These are phyloP conservation scores for Lyophyllum shimeji DNA, from an alignment of 768 basidiomycete genomes.

Conservation along the genomic window DNA sequence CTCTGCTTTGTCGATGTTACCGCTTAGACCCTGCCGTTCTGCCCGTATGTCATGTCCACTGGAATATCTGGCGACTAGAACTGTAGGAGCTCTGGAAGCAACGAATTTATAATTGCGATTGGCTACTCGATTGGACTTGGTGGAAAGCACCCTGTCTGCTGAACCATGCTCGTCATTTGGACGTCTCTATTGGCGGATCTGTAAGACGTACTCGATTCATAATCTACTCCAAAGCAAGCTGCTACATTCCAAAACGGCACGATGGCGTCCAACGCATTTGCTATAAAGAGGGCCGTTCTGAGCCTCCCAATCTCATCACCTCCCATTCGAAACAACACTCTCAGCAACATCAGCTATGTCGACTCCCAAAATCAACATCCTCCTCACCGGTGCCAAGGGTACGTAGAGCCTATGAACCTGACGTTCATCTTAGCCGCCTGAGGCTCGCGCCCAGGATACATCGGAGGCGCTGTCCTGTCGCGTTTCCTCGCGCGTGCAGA, in stretches of 20 bases:
- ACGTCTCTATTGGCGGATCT: not conserved
- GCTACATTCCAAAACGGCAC: not conserved
- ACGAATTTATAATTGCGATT: not conserved
- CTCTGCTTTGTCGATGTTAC: too few relatives aligned
- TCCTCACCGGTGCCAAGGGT: conserved; percentile 18
- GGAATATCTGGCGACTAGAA: too few relatives aligned
- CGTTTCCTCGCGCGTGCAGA: conserved; percentile 39
- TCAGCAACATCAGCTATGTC: not conserved
- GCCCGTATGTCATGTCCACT: too few relatives aligned
- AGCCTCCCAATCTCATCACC: not conserved
- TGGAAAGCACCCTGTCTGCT: not conserved
- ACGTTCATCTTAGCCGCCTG: too few relatives aligned
- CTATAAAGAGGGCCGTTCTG: not conserved
- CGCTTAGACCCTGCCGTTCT: too few relatives aligned
- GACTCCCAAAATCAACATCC: conserved; percentile 8
- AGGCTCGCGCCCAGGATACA: conserved; percentile 36
- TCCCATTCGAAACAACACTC: not conserved
- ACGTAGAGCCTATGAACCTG: not conserved
- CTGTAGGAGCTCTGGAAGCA: not conserved
- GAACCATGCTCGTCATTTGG: not conserved
- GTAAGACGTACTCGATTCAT: not conserved
- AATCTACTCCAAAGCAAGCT: not conserved
- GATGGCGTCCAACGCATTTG: not conserved
- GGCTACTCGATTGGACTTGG: not conserved
- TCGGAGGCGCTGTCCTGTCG: conserved; percentile 44